Base-by-base conservation (phyloP, 805 yeast species). In the Saturnispora sanitii region DNA sequence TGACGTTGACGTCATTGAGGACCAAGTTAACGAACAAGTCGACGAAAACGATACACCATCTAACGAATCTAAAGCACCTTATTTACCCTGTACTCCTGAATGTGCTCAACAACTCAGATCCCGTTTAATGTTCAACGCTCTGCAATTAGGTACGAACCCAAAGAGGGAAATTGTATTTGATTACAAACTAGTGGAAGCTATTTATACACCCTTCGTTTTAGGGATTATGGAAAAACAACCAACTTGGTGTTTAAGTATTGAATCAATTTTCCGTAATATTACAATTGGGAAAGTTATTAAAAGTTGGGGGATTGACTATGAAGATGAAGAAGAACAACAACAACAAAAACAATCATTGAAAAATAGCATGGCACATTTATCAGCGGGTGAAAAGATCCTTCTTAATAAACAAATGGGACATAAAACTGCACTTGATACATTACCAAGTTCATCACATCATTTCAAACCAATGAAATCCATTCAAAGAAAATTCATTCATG, bases 381-480 rank as follows among this genome's bases (percentile, higher is more conserved):
- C 37, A 21, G 42, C 42, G 2, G 42, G 42, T 18, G 42, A 35
- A 6, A 39, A 16, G 27, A 15, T 33, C 6, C 17, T 39, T 8
- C 20, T 33, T 19, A 26, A 27, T n/a, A 39, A 39, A n/a, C 16
- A 39, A 21, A 20, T 13, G 6, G 32, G 23, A 18, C 42, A 28
- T 20, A 39, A 39, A 26, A 33, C 42, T 1, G 22, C 26, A 6
- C 21, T 39, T 16, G 42, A 39, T 26, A 16, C 37, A 12, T 66
- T 78, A 34, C 56, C 58, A 16, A 60, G 65, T 18, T 60, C 54
- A 18, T 59, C 71, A 1, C 59, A 73, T 48, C 77, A 77, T 53
- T 84, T 88, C 60, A 77, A 77, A 15, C 80, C 90, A 15, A 84
- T 87, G 94, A 68, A 64, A 38, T 56, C 66, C 12, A 71, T 76